phyloP scores from a whole-genome alignment of 305 asterid species.

The Fraxinus sp. region DNA sequence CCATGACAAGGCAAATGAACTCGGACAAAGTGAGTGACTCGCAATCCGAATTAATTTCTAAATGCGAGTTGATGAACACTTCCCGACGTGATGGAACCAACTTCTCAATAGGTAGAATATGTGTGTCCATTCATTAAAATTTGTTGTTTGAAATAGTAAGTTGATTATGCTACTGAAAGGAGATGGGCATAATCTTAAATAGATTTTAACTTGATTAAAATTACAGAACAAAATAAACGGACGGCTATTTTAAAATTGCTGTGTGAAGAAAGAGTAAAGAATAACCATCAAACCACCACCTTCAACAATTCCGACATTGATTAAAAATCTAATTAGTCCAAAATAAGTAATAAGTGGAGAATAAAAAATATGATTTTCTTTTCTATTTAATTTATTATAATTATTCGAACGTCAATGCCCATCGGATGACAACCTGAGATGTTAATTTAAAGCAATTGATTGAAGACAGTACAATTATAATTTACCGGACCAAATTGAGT shows the following conservation, averaged over 20 bases:
- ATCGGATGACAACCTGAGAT: neutral
- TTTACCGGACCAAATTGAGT: neutral
- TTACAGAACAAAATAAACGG: too few species aligned
- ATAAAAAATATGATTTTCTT: neutral
- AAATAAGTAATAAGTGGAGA: neutral
- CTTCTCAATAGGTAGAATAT: neutral
- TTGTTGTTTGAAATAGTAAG: neutral
- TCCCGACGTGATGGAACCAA: neutral
- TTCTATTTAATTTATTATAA: neutral
- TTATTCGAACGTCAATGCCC: neutral
- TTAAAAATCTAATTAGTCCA: neutral
- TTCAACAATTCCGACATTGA: neutral
- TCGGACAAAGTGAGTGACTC: neutral
- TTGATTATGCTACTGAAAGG: neutral
- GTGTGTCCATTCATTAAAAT: neutral
- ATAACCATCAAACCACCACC: neutral
- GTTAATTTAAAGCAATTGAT: neutral
- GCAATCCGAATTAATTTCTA: neutral
- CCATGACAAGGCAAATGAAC: neutral
- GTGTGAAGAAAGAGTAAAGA: neutral
- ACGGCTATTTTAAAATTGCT: neutral
- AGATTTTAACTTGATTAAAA: neutral
- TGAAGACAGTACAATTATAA: neutral
- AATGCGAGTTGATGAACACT: neutral
- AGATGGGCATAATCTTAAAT: neutral